Percentiles rank a stretch among this genome's conserved stretches.
These are phyloP conservation scores for Amorphotheca resinae DNA, from an alignment of 495 filamentous ascomycete species.

Conservation along the genomic window DNA sequence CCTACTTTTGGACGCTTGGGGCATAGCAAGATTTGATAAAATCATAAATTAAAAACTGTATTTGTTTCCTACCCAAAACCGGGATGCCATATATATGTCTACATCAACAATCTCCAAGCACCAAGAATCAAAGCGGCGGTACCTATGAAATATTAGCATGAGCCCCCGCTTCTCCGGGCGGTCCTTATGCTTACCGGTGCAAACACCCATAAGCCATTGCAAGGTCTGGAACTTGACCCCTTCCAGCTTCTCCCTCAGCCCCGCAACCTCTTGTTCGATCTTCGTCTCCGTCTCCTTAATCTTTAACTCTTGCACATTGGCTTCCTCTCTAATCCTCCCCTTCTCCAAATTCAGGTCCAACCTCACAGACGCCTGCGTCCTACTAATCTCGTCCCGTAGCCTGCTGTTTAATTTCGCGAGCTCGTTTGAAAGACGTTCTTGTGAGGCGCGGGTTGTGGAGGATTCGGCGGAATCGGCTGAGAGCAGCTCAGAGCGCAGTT, in stretches of 20 bases:
- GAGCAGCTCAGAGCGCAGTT: constrained; percentile 87
- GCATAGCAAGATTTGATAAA: too few species aligned
- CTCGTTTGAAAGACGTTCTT: constrained; percentile 89
- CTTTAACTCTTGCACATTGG: constrained; percentile 92
- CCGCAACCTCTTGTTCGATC: constrained; percentile 96
- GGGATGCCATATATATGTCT: constrained; percentile 4
- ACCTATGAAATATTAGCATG: constrained; percentile 25
- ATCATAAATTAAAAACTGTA: too few species aligned
- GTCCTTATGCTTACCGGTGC: constrained; percentile 42
- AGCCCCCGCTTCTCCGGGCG: background rate
- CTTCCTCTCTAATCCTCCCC: constrained; percentile 91
- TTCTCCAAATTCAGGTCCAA: constrained; percentile 95
- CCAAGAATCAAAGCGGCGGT: constrained; percentile 89
- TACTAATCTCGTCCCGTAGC: constrained; percentile 83
- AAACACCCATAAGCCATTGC: constrained; percentile 98
- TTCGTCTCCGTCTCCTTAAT: constrained; percentile 97
- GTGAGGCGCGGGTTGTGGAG: constrained; percentile 72
- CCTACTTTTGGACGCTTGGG: too few species aligned
- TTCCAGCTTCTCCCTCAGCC: constrained; percentile 80
- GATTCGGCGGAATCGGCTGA: constrained; percentile 84
- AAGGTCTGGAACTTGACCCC: constrained; percentile 95
- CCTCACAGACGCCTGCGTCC: constrained; percentile 83
- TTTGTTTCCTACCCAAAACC: too few species aligned
- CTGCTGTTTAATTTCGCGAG: constrained; percentile 82
- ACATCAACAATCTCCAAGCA: constrained; percentile 85